These are phyloP conservation scores for Aaosphaeria pasadenensis DNA, from an alignment of 2,329 filamentous ascomycete genomes.

Conservation along the genomic window DNA sequence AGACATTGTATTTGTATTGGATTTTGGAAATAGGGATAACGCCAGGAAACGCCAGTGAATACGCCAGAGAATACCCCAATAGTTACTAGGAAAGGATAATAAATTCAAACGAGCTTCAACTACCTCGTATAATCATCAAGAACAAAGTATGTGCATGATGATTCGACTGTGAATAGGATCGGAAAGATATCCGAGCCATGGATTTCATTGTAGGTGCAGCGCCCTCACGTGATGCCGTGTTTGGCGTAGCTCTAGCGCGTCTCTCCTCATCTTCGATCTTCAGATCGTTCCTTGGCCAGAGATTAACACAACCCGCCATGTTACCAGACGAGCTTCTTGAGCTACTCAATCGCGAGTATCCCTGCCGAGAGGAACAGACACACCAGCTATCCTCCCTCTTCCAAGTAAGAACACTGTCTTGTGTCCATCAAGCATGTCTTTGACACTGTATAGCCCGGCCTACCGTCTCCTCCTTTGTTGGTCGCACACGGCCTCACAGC, in stretches of 20 bases:
- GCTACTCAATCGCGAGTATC: conserved; percentile 36
- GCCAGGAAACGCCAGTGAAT: too few relatives aligned
- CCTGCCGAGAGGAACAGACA: conserved; percentile 48
- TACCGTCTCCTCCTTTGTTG: conserved; percentile 70
- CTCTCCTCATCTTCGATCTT: background rate
- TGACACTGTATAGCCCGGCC: conserved; percentile 9
- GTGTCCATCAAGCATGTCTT: too few relatives aligned
- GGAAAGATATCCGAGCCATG: too few relatives aligned
- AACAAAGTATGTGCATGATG: too few relatives aligned
- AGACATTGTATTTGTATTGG: too few relatives aligned
- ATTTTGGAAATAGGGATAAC: too few relatives aligned
- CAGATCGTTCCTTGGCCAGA: background rate
- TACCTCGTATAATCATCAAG: too few relatives aligned
- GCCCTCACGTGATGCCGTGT: background rate
- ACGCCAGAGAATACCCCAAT: too few relatives aligned
- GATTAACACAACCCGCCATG: conserved; percentile 18
- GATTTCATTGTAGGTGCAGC: too few relatives aligned
- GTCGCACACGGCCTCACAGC: conserved; percentile 82
- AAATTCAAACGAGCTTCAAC: too few relatives aligned
- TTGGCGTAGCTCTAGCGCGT: background rate
- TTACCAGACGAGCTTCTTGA: conserved; percentile 35
- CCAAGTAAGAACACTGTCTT: conserved; percentile 31
- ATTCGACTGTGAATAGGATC: too few relatives aligned
- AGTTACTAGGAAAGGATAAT: too few relatives aligned
- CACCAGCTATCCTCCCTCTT: conserved; percentile 45